Conservation (phyloP, 192 early-diverging fungal genomes). For the Coemansia sp. region DNA sequence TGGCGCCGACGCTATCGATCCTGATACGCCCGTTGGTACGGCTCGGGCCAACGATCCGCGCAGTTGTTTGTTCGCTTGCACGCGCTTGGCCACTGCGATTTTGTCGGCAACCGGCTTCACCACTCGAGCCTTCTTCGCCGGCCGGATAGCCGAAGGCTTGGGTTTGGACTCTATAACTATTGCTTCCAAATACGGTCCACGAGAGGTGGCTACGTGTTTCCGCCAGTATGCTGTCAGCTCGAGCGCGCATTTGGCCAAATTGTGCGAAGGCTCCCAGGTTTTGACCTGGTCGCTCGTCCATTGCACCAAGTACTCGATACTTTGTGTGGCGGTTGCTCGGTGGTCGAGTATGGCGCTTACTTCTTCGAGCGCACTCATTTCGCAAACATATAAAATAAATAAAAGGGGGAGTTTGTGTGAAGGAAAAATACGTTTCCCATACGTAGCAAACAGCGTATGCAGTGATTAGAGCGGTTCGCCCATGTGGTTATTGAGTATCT, state of each 20-base stretch:
- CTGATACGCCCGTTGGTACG: neutral
- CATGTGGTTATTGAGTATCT: no score
- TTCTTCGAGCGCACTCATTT: slow-evolving; percentile 14
- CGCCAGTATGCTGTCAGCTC: slow-evolving; percentile 25
- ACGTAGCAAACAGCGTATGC: no score
- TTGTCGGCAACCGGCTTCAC: slow-evolving; percentile 11
- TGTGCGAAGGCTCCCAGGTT: slow-evolving; percentile 29
- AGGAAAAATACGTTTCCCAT: neutral
- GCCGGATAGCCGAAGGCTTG: neutral
- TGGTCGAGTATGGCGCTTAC: slow-evolving; percentile 17
- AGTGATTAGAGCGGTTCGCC: no score
- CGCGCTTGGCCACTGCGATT: slow-evolving; percentile 35
- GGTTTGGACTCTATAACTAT: neutral
- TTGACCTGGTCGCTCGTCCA: slow-evolving; percentile 30
- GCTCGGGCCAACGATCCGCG: slow-evolving; percentile 11
- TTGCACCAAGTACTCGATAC: slow-evolving; percentile 34
- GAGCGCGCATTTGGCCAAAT: slow-evolving; percentile 18
- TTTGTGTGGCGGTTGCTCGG: slow-evolving; percentile 8
- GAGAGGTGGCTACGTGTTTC: neutral
- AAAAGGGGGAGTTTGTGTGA: neutral
- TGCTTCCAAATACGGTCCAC: neutral
- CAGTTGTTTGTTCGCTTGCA: slow-evolving; percentile 37
- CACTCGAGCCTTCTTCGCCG: neutral
- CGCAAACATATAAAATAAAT: neutral
- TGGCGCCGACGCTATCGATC: neutral